Percentiles rank a stretch among this genome's conserved stretches.
Conservation (phyloP, 1,139 yeast species). For the Zygosaccharomyces sapae region DNA sequence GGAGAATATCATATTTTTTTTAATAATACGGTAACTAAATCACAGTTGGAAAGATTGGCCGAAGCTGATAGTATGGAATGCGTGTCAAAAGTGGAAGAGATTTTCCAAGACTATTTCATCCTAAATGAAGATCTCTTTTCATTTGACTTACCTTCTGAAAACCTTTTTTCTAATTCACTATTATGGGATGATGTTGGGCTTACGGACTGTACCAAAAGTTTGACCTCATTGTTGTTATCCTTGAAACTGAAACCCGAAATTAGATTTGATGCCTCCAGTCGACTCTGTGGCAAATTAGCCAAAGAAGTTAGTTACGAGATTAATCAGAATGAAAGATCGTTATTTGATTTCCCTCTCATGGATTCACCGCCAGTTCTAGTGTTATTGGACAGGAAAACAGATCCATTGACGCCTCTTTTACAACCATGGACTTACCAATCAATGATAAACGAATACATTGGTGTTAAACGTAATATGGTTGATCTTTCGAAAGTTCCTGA, state of each 20-base stretch:
- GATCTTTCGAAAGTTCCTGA: constrained; percentile 46
- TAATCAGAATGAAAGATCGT: constrained; percentile 49
- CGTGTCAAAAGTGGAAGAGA: constrained; percentile 68
- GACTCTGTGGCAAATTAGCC: constrained; percentile 52
- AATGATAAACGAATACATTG: constrained; percentile 90
- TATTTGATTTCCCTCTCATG: constrained; percentile 61
- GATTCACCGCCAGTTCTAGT: constrained; percentile 74
- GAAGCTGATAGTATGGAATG: constrained; percentile 86
- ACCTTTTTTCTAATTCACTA: constrained; percentile 22
- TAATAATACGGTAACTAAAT: constrained; percentile 68
- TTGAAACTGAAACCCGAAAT: constrained; percentile 74
- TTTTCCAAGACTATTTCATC: constrained; percentile 78
- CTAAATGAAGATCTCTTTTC: constrained; percentile 66
- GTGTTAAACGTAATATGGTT: constrained; percentile 76
- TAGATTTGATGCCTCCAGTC: constrained; percentile 59
- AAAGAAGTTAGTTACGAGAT: constrained; percentile 61
- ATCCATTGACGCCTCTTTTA: constrained; percentile 86
- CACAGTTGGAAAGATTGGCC: constrained; percentile 78
- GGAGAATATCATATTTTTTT: constrained; percentile 70
- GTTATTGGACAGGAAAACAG: constrained; percentile 79
- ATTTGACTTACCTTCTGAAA: constrained; percentile 37
- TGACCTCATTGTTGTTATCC: constrained; percentile 66
- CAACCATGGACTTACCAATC: constrained; percentile 98
- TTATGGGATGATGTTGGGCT: constrained; percentile 48
- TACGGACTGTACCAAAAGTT: constrained; percentile 48